phyloP scores from a whole-genome alignment of 192 early-diverging fungal species.

The Coemansia sp. region DNA sequence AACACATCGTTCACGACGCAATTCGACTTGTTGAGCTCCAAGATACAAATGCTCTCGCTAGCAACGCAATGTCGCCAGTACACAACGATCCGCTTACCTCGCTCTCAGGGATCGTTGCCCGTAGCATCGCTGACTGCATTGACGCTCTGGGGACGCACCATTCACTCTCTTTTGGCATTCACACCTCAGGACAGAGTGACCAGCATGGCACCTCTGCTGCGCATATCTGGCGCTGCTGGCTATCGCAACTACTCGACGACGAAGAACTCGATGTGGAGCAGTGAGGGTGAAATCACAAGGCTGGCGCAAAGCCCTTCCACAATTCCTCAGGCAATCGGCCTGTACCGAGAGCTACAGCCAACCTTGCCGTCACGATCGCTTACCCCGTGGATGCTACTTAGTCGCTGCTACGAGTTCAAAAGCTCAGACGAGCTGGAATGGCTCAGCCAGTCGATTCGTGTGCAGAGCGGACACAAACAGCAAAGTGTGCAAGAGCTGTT shows the following conservation, averaged over 20 bases:
- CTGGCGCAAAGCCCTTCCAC: conserved; percentile 32
- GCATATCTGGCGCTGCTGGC: neutral
- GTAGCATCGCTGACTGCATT: conserved; percentile 37
- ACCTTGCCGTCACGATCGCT: conserved; percentile 26
- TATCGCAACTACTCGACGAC: conserved; percentile 3
- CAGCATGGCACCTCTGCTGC: conserved; percentile 37
- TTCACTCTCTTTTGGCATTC: conserved; percentile 43
- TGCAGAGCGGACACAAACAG: conserved; percentile 8
- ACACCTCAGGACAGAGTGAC: conserved; percentile 42
- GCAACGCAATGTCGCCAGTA: conserved; percentile 42
- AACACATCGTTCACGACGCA: conserved; percentile 18
- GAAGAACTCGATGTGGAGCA: neutral
- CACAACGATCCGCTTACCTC: conserved; percentile 35
- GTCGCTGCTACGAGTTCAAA: conserved; percentile 27
- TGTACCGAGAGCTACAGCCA: conserved; percentile 23
- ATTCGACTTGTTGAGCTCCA: conserved; percentile 32
- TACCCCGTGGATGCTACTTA: conserved; percentile 52
- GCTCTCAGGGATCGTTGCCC: conserved; percentile 35
- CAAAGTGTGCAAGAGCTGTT: conserved; percentile 34
- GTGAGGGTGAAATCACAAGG: conserved; percentile 24
- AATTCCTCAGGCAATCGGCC: conserved; percentile 22
- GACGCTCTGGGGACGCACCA: conserved; percentile 46
- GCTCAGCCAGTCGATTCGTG: conserved; percentile 25
- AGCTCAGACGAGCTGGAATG: conserved; percentile 8
- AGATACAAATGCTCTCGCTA: conserved; percentile 48